Evolutionary conservation across 2,329 filamentous ascomycete genomes (phyloP).

Genomic region (Fusarium sambucinum): DNA sequence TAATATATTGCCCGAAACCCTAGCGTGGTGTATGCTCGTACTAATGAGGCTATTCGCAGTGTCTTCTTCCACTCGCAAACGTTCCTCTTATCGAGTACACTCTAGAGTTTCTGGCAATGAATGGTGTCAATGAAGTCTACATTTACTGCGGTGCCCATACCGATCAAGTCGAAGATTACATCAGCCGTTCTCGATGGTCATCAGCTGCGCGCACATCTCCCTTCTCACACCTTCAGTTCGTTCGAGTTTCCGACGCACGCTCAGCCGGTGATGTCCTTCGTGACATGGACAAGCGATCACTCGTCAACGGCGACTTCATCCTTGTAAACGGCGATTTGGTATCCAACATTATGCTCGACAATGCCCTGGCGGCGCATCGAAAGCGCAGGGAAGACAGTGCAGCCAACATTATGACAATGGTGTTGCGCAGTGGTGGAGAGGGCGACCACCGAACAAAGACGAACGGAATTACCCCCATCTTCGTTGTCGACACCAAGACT

Average conservation of each 20-base stretch:
- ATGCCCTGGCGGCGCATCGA: constrained; percentile 81
- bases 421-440: constrained; percentile 81
- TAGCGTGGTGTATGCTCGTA: background rate
- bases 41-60: constrained; percentile 65
- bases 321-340: constrained; percentile 93
- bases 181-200: constrained; percentile 81
- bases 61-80: constrained; percentile 92
- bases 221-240: constrained; percentile 84
- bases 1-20: constrained; percentile 57
- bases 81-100: constrained; percentile 97
- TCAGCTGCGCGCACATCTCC: constrained; percentile 67
- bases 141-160: constrained; percentile 92
- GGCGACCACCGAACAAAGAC: constrained; percentile 80
- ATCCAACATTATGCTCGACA: constrained; percentile 87
- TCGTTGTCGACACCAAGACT: constrained; percentile 84
- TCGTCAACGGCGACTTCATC: constrained; percentile 92
- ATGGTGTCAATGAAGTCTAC: constrained; percentile 93
- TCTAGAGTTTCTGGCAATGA: constrained; percentile 93
- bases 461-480: constrained; percentile 81
- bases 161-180: constrained; percentile 87
- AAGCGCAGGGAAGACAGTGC: constrained; percentile 85
- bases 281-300: constrained; percentile 85
- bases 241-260: constrained; percentile 83
- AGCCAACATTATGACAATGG: constrained; percentile 97
- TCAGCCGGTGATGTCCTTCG: constrained; percentile 95